A percentile compares a stretch with the other conserved stretches of the same genome.
phyloP scores from a whole-genome alignment of 73 alveolate genomes.

The Tetrahymena malaccensis region DNA sequence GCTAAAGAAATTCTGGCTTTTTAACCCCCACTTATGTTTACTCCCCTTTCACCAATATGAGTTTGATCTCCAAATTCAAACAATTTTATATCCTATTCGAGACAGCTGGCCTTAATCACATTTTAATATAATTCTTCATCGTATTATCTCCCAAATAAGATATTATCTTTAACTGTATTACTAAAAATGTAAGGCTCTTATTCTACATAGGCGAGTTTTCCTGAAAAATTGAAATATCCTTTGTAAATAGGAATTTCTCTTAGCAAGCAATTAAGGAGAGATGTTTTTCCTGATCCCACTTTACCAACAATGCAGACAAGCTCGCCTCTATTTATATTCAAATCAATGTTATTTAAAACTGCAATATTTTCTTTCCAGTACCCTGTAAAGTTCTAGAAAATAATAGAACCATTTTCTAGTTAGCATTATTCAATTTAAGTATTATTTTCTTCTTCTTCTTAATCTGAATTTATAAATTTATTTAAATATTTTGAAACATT shows the following conservation, averaged over 20 bases:
- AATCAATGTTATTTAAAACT: conserved; percentile 29
- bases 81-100: conserved; percentile 50
- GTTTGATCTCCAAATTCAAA: conserved; percentile 60
- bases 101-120: conserved; percentile 47
- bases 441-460: background rate
- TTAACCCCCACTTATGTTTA: conserved; percentile 72
- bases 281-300: conserved; percentile 74
- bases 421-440: background rate
- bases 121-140: conserved; percentile 48
- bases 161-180: conserved; percentile 46
- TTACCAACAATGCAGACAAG: conserved; percentile 56
- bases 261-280: conserved; percentile 42
- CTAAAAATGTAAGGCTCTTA: conserved; percentile 22
- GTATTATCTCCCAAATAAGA: conserved; percentile 49
- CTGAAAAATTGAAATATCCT: conserved; percentile 10
- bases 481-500: background rate
- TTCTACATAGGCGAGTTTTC: conserved; percentile 13
- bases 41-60: conserved; percentile 76
- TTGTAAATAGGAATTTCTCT: conserved; percentile 37
- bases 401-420: background rate
- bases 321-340: conserved; percentile 41
- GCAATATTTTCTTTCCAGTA: conserved; percentile 20
- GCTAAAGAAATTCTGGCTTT: conserved; percentile 76
- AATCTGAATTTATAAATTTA: background rate
- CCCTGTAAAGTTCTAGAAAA: background rate